Evolutionary conservation across 345 rosid species (phyloP).

Genomic region (Acer negundo): DNA sequence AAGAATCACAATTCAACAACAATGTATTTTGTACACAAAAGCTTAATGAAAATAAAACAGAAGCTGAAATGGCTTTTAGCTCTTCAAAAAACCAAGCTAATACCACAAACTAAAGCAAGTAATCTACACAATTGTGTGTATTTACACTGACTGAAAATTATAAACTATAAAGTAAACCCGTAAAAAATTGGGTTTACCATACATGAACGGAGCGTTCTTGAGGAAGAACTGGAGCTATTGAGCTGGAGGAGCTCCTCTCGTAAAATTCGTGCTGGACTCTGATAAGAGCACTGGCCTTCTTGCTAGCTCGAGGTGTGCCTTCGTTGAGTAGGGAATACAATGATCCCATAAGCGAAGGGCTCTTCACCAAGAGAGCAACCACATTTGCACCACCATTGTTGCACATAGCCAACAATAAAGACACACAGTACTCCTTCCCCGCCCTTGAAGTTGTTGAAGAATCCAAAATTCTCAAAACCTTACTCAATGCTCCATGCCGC

Average conservation of each 20-base stretch:
- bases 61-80: constrained; percentile 40
- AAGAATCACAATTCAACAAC: constrained; percentile 21
- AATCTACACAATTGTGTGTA: constrained; percentile 22
- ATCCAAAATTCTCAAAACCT: constrained; percentile 41
- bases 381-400: constrained; percentile 64
- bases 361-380: constrained; percentile 48
- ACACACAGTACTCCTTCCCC: constrained; percentile 63
- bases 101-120: constrained; percentile 18
- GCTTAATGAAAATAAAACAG: constrained; percentile 39
- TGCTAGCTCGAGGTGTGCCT: constrained; percentile 72
- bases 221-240: constrained; percentile 34
- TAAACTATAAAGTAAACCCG: constrained; percentile 17
- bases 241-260: constrained; percentile 48
- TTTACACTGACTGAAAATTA: constrained; percentile 24
- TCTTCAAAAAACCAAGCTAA: constrained; percentile 50
- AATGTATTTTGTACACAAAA: constrained; percentile 22
- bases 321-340: constrained; percentile 64
- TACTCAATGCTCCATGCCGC: constrained; percentile 45
- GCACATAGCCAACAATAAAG: constrained; percentile 68
- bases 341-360: constrained; percentile 59
- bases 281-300: constrained; percentile 67
- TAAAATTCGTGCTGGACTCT: constrained; percentile 67
- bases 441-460: constrained; percentile 50
- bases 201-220: constrained; percentile 58
- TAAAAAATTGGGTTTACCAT: constrained; percentile 50